Conservation (phyloP, 1,284 basidiomycete species). For the Ganoderma lucidum region DNA sequence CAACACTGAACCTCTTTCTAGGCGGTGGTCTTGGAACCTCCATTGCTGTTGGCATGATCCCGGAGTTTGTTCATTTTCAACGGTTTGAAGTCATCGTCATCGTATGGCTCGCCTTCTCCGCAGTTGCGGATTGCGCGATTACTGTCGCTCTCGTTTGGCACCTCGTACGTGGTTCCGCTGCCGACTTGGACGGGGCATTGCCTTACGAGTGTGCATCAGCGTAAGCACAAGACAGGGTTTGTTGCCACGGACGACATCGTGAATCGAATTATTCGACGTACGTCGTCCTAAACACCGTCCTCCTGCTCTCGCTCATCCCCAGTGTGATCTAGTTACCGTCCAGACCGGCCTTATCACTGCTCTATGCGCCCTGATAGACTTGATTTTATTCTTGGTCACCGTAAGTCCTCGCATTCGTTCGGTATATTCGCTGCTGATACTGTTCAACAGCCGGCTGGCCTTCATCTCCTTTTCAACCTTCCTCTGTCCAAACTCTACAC, state of each 20-base stretch:
- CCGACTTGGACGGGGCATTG: background rate
- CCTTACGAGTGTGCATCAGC: constrained; percentile 35
- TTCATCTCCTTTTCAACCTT: constrained; percentile 44
- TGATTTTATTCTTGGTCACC: constrained; percentile 42
- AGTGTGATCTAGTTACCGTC: constrained; percentile 40
- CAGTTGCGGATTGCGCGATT: constrained; percentile 43
- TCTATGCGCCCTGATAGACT: constrained; percentile 42
- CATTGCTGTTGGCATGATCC: constrained; percentile 46
- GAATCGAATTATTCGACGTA: constrained; percentile 53
- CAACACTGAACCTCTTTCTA: constrained; percentile 18
- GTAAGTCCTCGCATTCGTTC: constrained; percentile 29
- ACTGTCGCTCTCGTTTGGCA: constrained; percentile 44
- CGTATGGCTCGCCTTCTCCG: constrained; percentile 46
- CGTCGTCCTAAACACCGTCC: constrained; percentile 23
- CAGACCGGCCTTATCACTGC: constrained; percentile 47
- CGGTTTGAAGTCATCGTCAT: constrained; percentile 47
- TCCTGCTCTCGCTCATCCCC: background rate
- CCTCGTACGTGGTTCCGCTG: constrained; percentile 29
- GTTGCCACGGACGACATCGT: constrained; percentile 45
- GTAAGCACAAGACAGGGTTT: constrained; percentile 50
- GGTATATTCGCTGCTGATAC: constrained; percentile 4
- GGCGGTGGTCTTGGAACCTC: constrained; percentile 46
- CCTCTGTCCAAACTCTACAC: constrained; percentile 45
- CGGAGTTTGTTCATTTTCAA: constrained; percentile 45
- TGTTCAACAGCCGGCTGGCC: constrained; percentile 36